A percentile compares a stretch with the other conserved stretches of the same genome.
These are phyloP conservation scores for Nepenthes mirabilis DNA, from an alignment of 148 eudicot genomes.

Conservation along the genomic window DNA sequence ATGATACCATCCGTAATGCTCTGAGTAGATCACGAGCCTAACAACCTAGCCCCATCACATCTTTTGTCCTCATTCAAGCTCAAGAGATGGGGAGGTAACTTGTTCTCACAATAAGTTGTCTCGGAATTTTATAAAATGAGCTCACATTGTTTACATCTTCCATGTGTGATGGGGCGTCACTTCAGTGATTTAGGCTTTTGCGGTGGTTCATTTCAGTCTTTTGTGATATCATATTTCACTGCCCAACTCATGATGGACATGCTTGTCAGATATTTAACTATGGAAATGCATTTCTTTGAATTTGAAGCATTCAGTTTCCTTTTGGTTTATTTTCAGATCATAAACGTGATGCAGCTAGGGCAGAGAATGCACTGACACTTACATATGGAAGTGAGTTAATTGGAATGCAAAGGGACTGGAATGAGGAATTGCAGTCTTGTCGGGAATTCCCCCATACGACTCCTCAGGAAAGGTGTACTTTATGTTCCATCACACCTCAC, in stretches of 20 bases:
- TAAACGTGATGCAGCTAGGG: conserved; percentile 94
- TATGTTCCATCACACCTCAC: background rate
- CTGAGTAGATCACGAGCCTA: too few species aligned
- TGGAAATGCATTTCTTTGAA: background rate
- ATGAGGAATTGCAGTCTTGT: conserved; percentile 95
- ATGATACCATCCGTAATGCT: too few species aligned
- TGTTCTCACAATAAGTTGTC: too few species aligned
- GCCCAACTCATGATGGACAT: background rate
- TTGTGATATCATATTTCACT: too few species aligned
- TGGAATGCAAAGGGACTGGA: conserved; percentile 98
- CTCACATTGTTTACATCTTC: too few species aligned
- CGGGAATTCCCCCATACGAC: conserved; percentile 91
- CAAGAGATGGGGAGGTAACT: too few species aligned
- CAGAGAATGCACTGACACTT: conserved; percentile 81
- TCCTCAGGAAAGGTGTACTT: conserved; percentile 68
- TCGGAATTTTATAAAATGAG: too few species aligned
- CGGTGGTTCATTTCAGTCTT: too few species aligned
- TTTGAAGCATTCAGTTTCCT: background rate
- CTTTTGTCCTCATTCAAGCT: too few species aligned
- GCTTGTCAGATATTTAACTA: background rate
- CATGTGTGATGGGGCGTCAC: too few species aligned
- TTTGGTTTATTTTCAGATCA: conserved; percentile 35
- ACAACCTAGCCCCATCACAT: too few species aligned
- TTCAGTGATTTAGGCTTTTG: too few species aligned
- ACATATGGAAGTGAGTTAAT: conserved; percentile 94